phyloP scores from a whole-genome alignment of 2,329 filamentous ascomycete genomes.

The Pseudogymnoascus sp. region DNA sequence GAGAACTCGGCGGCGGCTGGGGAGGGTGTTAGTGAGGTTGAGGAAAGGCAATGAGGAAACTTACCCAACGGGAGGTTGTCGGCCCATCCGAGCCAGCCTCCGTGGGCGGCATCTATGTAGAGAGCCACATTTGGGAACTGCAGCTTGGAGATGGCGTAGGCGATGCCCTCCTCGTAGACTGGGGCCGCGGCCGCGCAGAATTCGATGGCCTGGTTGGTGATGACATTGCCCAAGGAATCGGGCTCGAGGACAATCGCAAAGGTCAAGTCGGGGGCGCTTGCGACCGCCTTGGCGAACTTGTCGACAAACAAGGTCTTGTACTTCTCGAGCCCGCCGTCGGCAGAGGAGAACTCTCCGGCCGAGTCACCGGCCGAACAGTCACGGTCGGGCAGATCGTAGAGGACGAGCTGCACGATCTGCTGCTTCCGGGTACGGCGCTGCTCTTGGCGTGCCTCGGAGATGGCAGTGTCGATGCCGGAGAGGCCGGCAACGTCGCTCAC shows the following conservation, averaged over 20 bases:
- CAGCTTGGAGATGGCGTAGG: constrained; percentile 34
- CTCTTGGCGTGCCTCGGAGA: constrained; percentile 32
- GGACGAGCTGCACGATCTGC: constrained; percentile 35
- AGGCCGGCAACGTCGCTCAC: constrained; percentile 33
- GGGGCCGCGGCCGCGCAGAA: constrained; percentile 33
- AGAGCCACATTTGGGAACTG: constrained; percentile 33
- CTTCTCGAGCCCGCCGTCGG: constrained; percentile 31
- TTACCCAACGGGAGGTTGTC: constrained; percentile 33
- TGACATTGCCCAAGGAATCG: constrained; percentile 37
- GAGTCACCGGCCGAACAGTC: constrained; percentile 39
- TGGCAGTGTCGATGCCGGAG: constrained; percentile 33
- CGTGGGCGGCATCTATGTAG: constrained; percentile 37
- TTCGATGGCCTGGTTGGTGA: constrained; percentile 34
- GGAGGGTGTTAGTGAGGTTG: not conserved
- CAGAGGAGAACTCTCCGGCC: constrained; percentile 34
- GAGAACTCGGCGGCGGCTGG: constrained; percentile 35
- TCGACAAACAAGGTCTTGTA: constrained; percentile 37
- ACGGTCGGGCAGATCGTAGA: constrained; percentile 39
- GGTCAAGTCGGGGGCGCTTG: constrained; percentile 32
- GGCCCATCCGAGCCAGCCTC: constrained; percentile 38
- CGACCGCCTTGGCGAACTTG: constrained; percentile 32
- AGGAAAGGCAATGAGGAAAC: not conserved
- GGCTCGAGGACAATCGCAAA: constrained; percentile 40
- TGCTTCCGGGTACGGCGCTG: constrained; percentile 28
- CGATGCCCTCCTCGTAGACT: constrained; percentile 36